A percentile compares a stretch with the other conserved stretches of the same genome.
Evolutionary conservation across 2,329 filamentous ascomycete species (phyloP).

Genomic region (Sporothrix schenckii): DNA sequence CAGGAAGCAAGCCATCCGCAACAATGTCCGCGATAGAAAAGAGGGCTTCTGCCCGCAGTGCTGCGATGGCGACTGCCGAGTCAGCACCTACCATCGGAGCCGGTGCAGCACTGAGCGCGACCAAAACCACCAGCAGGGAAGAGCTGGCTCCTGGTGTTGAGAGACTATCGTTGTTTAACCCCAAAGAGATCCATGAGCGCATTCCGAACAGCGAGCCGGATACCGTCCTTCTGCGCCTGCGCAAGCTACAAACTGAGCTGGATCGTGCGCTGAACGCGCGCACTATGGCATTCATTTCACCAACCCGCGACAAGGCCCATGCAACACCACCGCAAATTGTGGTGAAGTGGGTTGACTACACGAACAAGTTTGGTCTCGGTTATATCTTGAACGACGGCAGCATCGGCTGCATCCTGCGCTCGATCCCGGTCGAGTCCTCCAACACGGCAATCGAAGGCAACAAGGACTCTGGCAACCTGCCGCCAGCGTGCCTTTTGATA

Average conservation of each 20-base stretch:
- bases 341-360: constrained; percentile 86
- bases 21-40: constrained; percentile 9
- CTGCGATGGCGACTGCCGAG: background rate
- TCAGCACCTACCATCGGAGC: constrained; percentile 14
- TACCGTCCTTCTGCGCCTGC: constrained; percentile 58
- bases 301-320: constrained; percentile 58
- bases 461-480: constrained; percentile 53
- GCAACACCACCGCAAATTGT: constrained; percentile 66
- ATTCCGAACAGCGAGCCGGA: constrained; percentile 62
- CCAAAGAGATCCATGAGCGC: constrained; percentile 54
- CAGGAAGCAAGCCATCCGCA: constrained; percentile 31
- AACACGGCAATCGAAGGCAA: background rate
- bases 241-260: constrained; percentile 61
- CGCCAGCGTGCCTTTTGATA: constrained; percentile 72
- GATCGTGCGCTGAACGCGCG: constrained; percentile 66
- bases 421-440: constrained; percentile 48
- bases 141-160: constrained; percentile 1
- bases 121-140: background rate
- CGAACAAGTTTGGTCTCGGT: constrained; percentile 81
- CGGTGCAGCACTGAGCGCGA: background rate
- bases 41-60: constrained; percentile 15
- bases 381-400: constrained; percentile 83
- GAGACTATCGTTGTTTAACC: constrained; percentile 58
- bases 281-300: constrained; percentile 61
- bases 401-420: constrained; percentile 69